These are phyloP conservation scores for Poterioochromonas sp. DNA, from an alignment of 352 stramenopile species.

Conservation along the genomic window DNA sequence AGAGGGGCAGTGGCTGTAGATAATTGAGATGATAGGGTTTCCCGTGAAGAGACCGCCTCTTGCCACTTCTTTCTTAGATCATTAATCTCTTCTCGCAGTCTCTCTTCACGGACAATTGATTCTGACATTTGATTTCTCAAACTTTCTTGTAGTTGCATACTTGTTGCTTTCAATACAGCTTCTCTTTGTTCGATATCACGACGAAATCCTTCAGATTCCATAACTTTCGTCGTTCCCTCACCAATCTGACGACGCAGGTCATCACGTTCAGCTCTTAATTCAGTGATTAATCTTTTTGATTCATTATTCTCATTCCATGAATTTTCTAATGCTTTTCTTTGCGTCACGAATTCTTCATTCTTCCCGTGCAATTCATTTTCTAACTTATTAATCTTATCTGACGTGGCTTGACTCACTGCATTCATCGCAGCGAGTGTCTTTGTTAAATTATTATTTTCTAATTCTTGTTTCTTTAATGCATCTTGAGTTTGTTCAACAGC, in stretches of 20 bases:
- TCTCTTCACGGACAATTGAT: not conserved
- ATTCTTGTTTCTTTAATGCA: slow-evolving; percentile 7
- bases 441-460: not conserved
- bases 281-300: not conserved
- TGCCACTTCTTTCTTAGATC: not conserved
- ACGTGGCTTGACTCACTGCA: slow-evolving; percentile 8
- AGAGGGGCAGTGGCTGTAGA: not conserved
- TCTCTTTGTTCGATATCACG: slow-evolving; percentile 23
- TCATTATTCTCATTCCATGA: slow-evolving; percentile 13
- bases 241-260: slow-evolving; percentile 5
- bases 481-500: slow-evolving; percentile 21
- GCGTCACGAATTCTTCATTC: not conserved
- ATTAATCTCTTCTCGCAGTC: not conserved
- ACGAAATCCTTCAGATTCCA: not conserved
- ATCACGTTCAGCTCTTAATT: slow-evolving; percentile 23
- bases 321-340: slow-evolving; percentile 3
- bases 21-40: slow-evolving; percentile 1
- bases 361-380: not conserved
- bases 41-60: not conserved
- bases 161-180: slow-evolving; percentile 15
- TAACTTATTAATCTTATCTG: not conserved
- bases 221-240: not conserved
- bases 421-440: not conserved
- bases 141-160: slow-evolving; percentile 2
- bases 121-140: slow-evolving; percentile 2